phyloP scores from a whole-genome alignment of 495 filamentous ascomycete genomes.

The Penicillium chermesinum region DNA sequence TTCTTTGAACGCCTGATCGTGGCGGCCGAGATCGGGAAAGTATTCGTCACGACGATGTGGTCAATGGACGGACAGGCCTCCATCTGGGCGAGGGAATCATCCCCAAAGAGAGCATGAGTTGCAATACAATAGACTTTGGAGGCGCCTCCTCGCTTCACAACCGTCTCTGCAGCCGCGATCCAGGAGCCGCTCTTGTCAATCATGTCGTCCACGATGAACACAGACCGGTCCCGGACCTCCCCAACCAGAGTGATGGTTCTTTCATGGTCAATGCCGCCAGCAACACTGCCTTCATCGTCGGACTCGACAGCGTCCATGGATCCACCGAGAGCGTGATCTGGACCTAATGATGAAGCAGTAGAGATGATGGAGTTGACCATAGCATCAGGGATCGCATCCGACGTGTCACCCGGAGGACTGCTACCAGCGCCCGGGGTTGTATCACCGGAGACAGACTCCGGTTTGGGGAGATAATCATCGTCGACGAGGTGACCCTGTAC shows the following conservation, averaged over 20 bases:
- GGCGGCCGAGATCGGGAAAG: conserved; percentile 78
- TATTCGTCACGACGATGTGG: conserved; percentile 91
- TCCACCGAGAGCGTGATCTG: conserved; percentile 69
- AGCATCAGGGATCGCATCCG: conserved; percentile 49
- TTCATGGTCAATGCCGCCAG: conserved; percentile 68
- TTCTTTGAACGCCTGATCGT: conserved; percentile 69
- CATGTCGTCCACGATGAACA: conserved; percentile 97
- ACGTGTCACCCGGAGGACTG: conserved; percentile 16
- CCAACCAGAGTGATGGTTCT: conserved; percentile 95
- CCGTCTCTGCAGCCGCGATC: conserved; percentile 98
- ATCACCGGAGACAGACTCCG: conserved; percentile 55
- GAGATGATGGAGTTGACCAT: conserved; percentile 67
- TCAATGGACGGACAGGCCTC: conserved; percentile 89
- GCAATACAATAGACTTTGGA: conserved; percentile 97
- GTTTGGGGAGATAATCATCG: conserved; percentile 84
- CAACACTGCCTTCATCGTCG: conserved; percentile 80
- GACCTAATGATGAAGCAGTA: conserved; percentile 46
- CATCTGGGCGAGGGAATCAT: conserved; percentile 83
- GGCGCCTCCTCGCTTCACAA: conserved; percentile 85
- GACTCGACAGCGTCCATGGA: conserved; percentile 72
- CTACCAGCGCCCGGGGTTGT: conserved; percentile 30
- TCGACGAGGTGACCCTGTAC: conserved; percentile 96
- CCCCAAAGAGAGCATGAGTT: conserved; percentile 90
- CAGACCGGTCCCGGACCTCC: conserved; percentile 77
- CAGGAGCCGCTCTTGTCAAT: conserved; percentile 95